Evolutionary conservation across 345 rosid genomes (phyloP), one percentile per base, ranked within the genome.

Genomic region (Clarkia xantiana): DNA sequence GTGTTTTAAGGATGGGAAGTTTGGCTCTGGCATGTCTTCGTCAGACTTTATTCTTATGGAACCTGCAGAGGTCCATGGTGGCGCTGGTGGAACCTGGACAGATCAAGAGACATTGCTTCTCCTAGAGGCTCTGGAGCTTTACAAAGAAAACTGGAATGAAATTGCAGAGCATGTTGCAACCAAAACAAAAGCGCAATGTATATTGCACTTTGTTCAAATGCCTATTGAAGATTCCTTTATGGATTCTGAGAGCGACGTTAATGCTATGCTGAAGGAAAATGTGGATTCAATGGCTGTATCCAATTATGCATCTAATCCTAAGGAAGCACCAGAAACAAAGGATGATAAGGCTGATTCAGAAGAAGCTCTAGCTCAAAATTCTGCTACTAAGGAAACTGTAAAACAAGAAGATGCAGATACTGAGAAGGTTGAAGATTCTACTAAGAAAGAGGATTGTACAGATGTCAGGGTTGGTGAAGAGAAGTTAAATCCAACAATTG

Each of bases 91-190:
- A 61, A 87, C 76, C 59, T 93, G 99, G 99, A 87, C 97, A 46
- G 99, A 93, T 79, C 97, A 93, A 72, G 97, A 93, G 77, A 93
- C 94, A 58, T 88, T 93, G 51, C 95, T 93, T 51, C 95, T 93
- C 38, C 97, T 93, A 47, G 99, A 93, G 72, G 99, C 95, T 51
- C 51, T 93, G 54, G 99, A 93, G 66, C 83, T 93, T 55, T 93
- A 70, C 79, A 82, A 77, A 72, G 96, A 93, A 62, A 87, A 87
- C 66, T 93, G 95, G 95, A 84, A 67, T 63, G 97, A 87, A 76
- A 93, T 93, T 69, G 99, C 97, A 36, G 99, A 93, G 66, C 99
- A 93, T 73, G 99, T 93, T 65, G 97, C 94, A 48, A 87, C 99
- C 3, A 93, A 93, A 69, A 80, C 99, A 11, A 87, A 80, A 72